Conservation (phyloP, 768 basidiomycete species). For the Trichaptum fuscoviolaceum region DNA sequence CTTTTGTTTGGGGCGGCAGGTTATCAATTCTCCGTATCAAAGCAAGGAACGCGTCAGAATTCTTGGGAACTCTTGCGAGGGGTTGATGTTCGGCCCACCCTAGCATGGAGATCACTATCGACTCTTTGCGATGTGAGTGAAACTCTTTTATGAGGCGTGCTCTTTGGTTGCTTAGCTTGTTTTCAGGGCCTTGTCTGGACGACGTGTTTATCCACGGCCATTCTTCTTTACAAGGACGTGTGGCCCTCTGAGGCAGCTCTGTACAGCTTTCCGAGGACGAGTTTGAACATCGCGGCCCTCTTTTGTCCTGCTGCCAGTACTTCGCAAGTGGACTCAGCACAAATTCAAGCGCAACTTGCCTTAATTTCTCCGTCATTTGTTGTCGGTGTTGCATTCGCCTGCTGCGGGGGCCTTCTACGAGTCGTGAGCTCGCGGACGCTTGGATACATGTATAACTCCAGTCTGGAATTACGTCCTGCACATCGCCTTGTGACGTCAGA, state of each 20-base stretch:
- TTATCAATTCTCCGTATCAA: not conserved
- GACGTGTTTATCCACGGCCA: not conserved
- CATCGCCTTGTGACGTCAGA: slow-evolving; percentile 48
- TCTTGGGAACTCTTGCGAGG: not conserved
- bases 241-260: not conserved
- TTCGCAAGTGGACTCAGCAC: not conserved
- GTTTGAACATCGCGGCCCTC: not conserved
- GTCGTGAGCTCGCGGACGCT: not conserved
- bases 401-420: not conserved
- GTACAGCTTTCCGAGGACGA: not conserved
- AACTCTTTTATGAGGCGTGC: not conserved
- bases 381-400: not conserved
- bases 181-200: not conserved
- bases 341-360: not conserved
- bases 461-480: slow-evolving; percentile 33
- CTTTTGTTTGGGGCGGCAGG: not conserved
- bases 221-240: not conserved
- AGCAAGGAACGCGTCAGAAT: not conserved
- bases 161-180: not conserved
- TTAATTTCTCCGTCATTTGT: not conserved
- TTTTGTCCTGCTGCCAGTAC: not conserved
- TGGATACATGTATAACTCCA: slow-evolving; percentile 2
- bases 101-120: not conserved
- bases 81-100: not conserved
- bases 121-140: not conserved